Percentiles rank a stretch among this genome's conserved stretches.
phyloP scores from a whole-genome alignment of 495 filamentous ascomycete species.

The Aspergillus hancockii region DNA sequence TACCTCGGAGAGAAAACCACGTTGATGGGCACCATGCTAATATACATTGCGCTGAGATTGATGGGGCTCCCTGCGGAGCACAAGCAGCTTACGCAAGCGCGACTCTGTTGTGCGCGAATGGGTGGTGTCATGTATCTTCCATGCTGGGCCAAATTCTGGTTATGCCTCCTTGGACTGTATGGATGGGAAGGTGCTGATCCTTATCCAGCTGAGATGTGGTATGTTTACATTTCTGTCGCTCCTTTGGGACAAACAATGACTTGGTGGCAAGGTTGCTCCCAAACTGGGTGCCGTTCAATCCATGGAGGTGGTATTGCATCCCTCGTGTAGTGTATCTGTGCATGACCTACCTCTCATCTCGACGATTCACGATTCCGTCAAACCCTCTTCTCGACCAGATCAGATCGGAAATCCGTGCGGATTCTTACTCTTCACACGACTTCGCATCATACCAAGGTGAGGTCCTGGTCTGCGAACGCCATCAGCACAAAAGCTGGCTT shows the following conservation, averaged over 20 bases:
- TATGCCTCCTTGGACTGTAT: slow-evolving; percentile 69
- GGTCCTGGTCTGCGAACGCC: neutral
- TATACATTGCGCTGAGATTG: slow-evolving; percentile 70
- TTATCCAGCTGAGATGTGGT: slow-evolving; percentile 79
- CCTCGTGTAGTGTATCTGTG: slow-evolving; percentile 14
- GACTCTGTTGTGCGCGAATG: slow-evolving; percentile 68
- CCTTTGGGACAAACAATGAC: neutral
- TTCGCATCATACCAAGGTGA: neutral
- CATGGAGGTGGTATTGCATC: slow-evolving; percentile 17
- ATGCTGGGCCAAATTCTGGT: slow-evolving; percentile 87
- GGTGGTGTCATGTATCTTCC: slow-evolving; percentile 74
- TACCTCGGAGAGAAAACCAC: slow-evolving; percentile 79
- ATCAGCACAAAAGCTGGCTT: slow-evolving; percentile 11
- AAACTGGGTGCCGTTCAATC: slow-evolving; percentile 12
- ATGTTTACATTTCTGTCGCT: slow-evolving; percentile 49
- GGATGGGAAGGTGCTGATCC: slow-evolving; percentile 73
- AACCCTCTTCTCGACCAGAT: slow-evolving; percentile 12
- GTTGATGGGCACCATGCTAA: slow-evolving; percentile 77
- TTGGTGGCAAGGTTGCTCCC: slow-evolving; percentile 8
- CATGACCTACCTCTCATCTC: slow-evolving; percentile 15
- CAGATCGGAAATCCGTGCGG: slow-evolving; percentile 8
- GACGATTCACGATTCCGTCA: slow-evolving; percentile 8
- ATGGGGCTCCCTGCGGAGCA: slow-evolving; percentile 74
- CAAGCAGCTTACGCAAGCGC: slow-evolving; percentile 69
- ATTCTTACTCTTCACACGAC: neutral